These are phyloP conservation scores for Allium cepa DNA, from an alignment of 106 monocot genomes.

Conservation along the genomic window DNA sequence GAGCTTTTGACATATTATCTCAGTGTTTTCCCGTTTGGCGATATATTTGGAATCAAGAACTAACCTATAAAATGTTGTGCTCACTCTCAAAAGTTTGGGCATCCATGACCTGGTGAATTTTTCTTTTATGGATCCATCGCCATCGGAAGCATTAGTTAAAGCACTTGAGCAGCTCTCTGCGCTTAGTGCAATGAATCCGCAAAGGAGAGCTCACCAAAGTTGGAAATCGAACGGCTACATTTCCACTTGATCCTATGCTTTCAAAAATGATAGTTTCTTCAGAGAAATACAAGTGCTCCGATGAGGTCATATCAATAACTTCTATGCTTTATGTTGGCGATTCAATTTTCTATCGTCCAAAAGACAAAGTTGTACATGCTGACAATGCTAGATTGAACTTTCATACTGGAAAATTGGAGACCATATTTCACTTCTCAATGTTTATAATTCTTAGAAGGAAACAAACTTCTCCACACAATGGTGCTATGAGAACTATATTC, in stretches of 20 bases:
- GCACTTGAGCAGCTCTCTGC: constrained; percentile 86
- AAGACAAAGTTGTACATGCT: constrained; percentile 94
- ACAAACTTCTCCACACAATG: constrained; percentile 92
- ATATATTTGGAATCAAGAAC: too few species aligned
- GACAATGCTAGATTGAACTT: constrained; percentile 91
- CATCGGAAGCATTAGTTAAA: constrained; percentile 77
- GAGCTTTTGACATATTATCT: too few species aligned
- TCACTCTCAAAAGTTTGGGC: constrained; percentile 85
- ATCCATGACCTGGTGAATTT: constrained; percentile 87
- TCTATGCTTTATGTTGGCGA: constrained; percentile 84
- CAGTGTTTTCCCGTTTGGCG: too few species aligned
- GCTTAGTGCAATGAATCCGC: constrained; percentile 71
- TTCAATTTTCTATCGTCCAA: constrained; percentile 93
- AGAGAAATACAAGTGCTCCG: constrained; percentile 81
- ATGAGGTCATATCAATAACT: constrained; percentile 65
- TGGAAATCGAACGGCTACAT: constrained; percentile 88
- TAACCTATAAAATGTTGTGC: constrained; percentile 85
- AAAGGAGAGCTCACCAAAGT: constrained; percentile 81
- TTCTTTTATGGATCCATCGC: constrained; percentile 95
- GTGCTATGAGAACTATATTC: constrained; percentile 99
- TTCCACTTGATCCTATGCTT: constrained; percentile 94
- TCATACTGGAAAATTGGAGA: constrained; percentile 92
- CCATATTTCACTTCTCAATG: constrained; percentile 82
- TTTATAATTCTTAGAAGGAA: too few species aligned
- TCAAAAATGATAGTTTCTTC: constrained; percentile 97